phyloP scores from a whole-genome alignment of 2,329 filamentous ascomycete genomes.

The Paecilomyces sp. region DNA sequence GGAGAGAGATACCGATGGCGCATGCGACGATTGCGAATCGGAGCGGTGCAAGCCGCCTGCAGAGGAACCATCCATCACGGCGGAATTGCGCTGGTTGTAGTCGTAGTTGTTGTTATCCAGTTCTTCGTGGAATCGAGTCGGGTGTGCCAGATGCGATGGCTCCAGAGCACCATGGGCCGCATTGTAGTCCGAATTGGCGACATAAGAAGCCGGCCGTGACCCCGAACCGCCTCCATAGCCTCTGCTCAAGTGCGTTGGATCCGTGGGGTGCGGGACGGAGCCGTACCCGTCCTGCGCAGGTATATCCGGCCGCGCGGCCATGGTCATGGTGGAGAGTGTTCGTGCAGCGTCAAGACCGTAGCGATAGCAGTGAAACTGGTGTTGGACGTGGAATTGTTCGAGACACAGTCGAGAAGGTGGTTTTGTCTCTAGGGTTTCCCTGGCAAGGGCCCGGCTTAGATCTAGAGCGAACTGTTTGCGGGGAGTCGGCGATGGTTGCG shows the following conservation, averaged over 20 bases:
- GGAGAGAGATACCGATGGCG: slow-evolving; percentile 33
- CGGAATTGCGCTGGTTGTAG: slow-evolving; percentile 26
- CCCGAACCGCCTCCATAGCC: slow-evolving; percentile 24
- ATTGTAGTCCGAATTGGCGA: slow-evolving; percentile 26
- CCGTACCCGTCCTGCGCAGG: slow-evolving; percentile 32
- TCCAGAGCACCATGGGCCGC: slow-evolving; percentile 26
- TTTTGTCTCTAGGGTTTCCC: slow-evolving; percentile 14
- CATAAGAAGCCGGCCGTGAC: slow-evolving; percentile 36
- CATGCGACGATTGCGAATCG: slow-evolving; percentile 35
- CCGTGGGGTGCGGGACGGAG: slow-evolving; percentile 20
- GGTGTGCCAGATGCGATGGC: slow-evolving; percentile 23
- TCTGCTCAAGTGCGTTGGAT: slow-evolving; percentile 22
- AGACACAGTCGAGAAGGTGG: background rate
- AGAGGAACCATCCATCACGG: slow-evolving; percentile 19
- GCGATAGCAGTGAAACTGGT: slow-evolving; percentile 2
- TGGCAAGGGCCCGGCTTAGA: slow-evolving; percentile 16
- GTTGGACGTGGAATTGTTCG: background rate
- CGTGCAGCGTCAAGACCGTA: background rate
- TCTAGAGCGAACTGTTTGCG: slow-evolving; percentile 22
- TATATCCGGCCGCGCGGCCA: slow-evolving; percentile 30
- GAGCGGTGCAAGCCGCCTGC: slow-evolving; percentile 27
- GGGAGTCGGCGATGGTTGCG: slow-evolving; percentile 8
- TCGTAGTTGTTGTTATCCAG: slow-evolving; percentile 21
- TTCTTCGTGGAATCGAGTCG: slow-evolving; percentile 33
- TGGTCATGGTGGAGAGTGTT: slow-evolving; percentile 24